Percentiles rank a stretch among this genome's conserved stretches.
phyloP scores from a whole-genome alignment of 805 yeast genomes.

The Ogataea naganishii region DNA sequence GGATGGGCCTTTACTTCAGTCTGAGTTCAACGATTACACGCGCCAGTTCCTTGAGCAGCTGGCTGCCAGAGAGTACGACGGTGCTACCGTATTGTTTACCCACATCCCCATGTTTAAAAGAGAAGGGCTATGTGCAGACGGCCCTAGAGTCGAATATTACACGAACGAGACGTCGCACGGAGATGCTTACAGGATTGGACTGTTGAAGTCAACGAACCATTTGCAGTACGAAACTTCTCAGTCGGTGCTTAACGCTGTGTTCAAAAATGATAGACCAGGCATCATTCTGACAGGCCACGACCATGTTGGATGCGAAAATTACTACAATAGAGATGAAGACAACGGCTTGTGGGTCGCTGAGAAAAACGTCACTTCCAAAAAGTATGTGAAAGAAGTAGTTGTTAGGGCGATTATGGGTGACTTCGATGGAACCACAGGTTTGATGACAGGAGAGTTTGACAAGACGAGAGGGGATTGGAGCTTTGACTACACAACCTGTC shows the following conservation, averaged over 20 bases:
- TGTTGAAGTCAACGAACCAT: constrained; percentile 81
- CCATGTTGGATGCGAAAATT: constrained; percentile 84
- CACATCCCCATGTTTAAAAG: constrained; percentile 85
- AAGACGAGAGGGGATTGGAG: constrained; percentile 39
- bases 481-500: constrained; percentile 66
- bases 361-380: constrained; percentile 24
- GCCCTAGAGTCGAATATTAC: constrained; percentile 63
- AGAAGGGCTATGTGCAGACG: constrained; percentile 81
- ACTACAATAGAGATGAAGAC: constrained; percentile 39
- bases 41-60: constrained; percentile 67
- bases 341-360: constrained; percentile 53
- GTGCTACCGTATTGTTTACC: constrained; percentile 75
- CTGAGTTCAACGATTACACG: constrained; percentile 55
- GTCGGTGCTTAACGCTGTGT: constrained; percentile 61
- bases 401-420: constrained; percentile 97
- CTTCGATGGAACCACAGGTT: constrained; percentile 80
- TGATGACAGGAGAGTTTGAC: constrained; percentile 67
- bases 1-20: constrained; percentile 86
- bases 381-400: constrained; percentile 64
- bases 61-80: constrained; percentile 47
- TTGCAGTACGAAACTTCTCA: constrained; percentile 59
- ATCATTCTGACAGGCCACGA: constrained; percentile 90
- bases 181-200: constrained; percentile 63
- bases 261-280: constrained; percentile 62
- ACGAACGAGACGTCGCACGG: constrained; percentile 37